Conservation (phyloP, 2,329 filamentous ascomycete genomes). For the Claviceps spartinae region DNA sequence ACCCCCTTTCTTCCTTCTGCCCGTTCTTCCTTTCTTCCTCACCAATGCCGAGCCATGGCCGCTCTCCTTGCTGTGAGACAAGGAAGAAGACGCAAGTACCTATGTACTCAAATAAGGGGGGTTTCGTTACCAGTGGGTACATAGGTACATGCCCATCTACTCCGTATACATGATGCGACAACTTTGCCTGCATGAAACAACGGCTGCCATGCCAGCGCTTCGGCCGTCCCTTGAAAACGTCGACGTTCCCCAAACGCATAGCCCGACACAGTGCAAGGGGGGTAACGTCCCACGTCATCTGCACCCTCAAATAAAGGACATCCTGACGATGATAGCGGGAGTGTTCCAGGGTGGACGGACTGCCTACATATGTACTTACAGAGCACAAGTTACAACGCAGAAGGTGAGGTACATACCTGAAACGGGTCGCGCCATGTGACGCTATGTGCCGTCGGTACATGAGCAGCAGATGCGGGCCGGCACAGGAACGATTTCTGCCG, state of each 20-base stretch:
- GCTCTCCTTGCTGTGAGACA: neutral
- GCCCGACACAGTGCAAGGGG: no score
- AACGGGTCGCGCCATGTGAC: constrained; percentile 3
- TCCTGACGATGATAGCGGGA: no score
- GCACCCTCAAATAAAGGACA: no score
- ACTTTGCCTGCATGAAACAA: no score
- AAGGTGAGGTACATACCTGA: neutral
- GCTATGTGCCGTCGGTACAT: constrained; percentile 5
- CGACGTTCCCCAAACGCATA: no score
- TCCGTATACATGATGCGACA: no score
- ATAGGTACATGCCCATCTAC: no score
- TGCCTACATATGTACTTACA: neutral
- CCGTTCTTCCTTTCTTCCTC: neutral
- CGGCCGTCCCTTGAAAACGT: no score
- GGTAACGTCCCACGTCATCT: no score
- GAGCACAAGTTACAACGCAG: neutral
- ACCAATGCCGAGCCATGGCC: neutral
- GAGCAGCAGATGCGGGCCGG: constrained; percentile 6
- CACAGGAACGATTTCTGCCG: constrained; percentile 2
- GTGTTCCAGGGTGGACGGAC: no score
- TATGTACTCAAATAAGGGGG: neutral
- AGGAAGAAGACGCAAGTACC: neutral
- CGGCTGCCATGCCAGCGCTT: no score
- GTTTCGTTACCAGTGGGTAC: neutral
- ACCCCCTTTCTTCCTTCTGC: neutral